These are phyloP conservation scores for Nitzschia putrida DNA, from an alignment of 108 stramenopile genomes.

Conservation along the genomic window DNA sequence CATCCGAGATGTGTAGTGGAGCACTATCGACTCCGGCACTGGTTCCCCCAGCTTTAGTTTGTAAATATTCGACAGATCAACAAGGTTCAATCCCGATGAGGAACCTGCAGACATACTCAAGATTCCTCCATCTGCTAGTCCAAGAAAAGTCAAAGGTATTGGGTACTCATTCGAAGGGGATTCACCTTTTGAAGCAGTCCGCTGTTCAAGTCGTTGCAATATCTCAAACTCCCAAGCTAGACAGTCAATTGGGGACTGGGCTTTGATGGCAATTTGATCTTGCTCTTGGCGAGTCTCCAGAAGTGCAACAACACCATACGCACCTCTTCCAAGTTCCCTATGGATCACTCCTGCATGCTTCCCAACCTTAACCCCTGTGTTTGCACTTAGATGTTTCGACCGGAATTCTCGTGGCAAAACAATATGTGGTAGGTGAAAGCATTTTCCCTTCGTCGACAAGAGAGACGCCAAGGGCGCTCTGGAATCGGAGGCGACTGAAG, in stretches of 20 bases:
- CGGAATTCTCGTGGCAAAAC: conserved; percentile 28
- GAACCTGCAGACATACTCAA: conserved; percentile 79
- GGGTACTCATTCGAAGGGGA: conserved; percentile 59
- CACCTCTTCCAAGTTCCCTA: conserved; percentile 73
- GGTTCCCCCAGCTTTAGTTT: conserved; percentile 45
- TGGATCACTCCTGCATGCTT: conserved; percentile 46
- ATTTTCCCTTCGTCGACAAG: conserved; percentile 17
- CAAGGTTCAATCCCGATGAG: conserved; percentile 64
- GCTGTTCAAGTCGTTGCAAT: conserved; percentile 46
- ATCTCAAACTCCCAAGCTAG: conserved; percentile 72
- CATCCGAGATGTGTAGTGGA: conserved; percentile 76
- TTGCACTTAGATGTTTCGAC: conserved; percentile 29
- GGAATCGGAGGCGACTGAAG: conserved; percentile 17
- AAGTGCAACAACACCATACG: conserved; percentile 70
- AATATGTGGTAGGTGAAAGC: conserved; percentile 30
- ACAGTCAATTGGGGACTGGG: conserved; percentile 70
- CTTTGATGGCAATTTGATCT: conserved; percentile 62
- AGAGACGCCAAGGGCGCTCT: conserved; percentile 9
- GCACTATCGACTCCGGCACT: conserved; percentile 70
- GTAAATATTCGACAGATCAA: conserved; percentile 78
- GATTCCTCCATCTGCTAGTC: conserved; percentile 66
- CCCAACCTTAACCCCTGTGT: conserved; percentile 48
- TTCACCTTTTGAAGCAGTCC: conserved; percentile 8
- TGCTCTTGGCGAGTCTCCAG: conserved; percentile 16
- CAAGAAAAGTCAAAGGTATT: conserved; percentile 53